Base-by-base conservation (phyloP, 306 rosid species). In the Fagus sylvatica region DNA sequence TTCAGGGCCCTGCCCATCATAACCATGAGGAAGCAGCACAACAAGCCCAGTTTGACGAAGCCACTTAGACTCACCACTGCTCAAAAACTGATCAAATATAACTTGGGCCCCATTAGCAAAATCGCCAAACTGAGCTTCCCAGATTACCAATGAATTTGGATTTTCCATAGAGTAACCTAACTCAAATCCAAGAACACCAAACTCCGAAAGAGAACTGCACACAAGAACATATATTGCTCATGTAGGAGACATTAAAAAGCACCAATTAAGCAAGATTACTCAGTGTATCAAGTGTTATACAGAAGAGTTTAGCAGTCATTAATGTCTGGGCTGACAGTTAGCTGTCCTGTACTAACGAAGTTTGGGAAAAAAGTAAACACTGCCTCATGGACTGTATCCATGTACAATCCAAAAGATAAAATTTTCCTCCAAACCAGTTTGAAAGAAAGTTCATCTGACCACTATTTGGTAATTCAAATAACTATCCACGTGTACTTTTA, bases 111-210 rank as follows among this genome's bases (percentile, higher is more conserved):
- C 99, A 80, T 95, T 93, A 64, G 99, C 83, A 87, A 95, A 95
- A 86, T 95, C 99, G 41, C 99, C 99, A 87, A 95, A 95, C 46
- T 93, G 99, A 81, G 99, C 99, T 89, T 95, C 98, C 98, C 99
- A 95, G 54, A 95, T 86, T 71, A 95, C 88, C 88, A 95, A 84
- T 13, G 99, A 86, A 78, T 95, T 95, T 43, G 99, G 99, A 83
- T 85, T 95, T 85, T 95, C 99, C 99, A 95, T 93, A 4, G 96
- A 93, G 81, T 93, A 95, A 73, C 98, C 98, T 92, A 95, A 80
- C 81, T 95, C 99, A 84, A 95, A 95, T 79, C 98, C 98, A 83
- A 95, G 93, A 79, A 95, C 98, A 74, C 92, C 98, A 84, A 92
- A 92, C 90, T 92, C 98, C 0, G 98, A 95, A 57, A 95, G 96